Conservation (phyloP, 148 eudicot genomes). For the Heliamphora exappendiculata region DNA sequence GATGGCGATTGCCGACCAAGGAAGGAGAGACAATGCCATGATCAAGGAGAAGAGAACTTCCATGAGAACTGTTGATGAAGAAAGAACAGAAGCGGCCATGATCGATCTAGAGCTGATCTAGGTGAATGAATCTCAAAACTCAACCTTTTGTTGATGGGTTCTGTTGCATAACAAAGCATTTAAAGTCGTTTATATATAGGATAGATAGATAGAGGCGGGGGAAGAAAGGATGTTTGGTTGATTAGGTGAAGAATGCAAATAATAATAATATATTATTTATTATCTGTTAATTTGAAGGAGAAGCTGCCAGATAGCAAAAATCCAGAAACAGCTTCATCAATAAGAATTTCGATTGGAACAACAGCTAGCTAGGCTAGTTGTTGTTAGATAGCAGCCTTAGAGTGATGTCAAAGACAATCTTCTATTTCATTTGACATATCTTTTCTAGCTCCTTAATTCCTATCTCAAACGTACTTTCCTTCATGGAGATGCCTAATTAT, state of each 20-base stretch:
- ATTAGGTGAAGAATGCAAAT: constrained; percentile 20
- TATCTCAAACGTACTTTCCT: background rate
- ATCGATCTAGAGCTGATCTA: background rate
- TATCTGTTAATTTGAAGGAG: background rate
- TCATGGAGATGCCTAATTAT: background rate
- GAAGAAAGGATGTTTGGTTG: constrained; percentile 20
- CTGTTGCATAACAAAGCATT: background rate
- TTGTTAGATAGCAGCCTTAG: constrained; percentile 35
- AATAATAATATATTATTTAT: too few species aligned
- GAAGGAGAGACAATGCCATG: constrained; percentile 5
- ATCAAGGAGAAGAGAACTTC: constrained; percentile 2
- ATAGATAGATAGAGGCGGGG: background rate
- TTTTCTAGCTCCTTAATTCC: background rate
- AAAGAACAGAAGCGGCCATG: constrained; percentile 7
- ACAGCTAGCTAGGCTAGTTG: too few species aligned
- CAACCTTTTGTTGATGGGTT: constrained; percentile 6
- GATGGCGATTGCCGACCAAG: constrained; percentile 1
- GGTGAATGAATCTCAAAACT: background rate
- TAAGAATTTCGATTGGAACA: constrained; percentile 15
- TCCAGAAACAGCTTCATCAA: constrained; percentile 9
- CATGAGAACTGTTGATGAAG: background rate
- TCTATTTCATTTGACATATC: background rate
- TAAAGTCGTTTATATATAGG: constrained; percentile 16
- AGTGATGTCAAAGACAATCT: constrained; percentile 39
- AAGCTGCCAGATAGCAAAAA: background rate